Base-by-base conservation (phyloP, 2,329 filamentous ascomycete species). In the Neophaeococcomyces mojaviensis region DNA sequence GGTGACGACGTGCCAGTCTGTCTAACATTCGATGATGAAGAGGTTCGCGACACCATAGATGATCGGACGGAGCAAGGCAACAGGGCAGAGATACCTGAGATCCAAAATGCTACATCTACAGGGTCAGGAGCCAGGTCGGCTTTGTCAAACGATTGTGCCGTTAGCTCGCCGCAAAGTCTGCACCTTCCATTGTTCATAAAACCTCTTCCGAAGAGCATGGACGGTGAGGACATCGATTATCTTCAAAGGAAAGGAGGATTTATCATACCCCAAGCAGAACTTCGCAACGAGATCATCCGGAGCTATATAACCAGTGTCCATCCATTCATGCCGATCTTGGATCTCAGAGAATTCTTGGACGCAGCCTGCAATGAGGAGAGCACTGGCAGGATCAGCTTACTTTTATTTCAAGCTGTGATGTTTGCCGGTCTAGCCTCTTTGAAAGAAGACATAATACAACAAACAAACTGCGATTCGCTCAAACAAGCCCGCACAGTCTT, bases 381-480 rank as follows among this genome's bases (percentile, higher is more conserved):
- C 15, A 22, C 36, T 7, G 44, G 28, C 10, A 48, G 47, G 26
- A 76, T 88, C 58, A 95, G 89, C 67, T 69, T 97, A 57, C 78
- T 96, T 48, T 70, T 96, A 2, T 95, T 94, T 64, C 90, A 96
- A 61, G 86, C 88, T 7, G 83, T 96, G 58, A 94, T 96, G 86
- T 97, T 96, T 62, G 84, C 87, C 1, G 88, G 86, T 1, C 85
- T 84, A 3, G 87, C 88, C 0, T 94, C 89, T 62, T 82, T 94
- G 49, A 86, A 90, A 57, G 52, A 89, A 88, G 60, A 79, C 82
- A 7, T 94, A 94, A 61, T 96, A 94, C 65, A 81, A 86, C 55
- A 88, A 86, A 66, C 10, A 10, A 10, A 10, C 24, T 28, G 10
- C 24, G 24, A 5, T 6, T 6, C 24, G 10, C 84, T 20, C 46